Percentiles rank a stretch among this genome's conserved stretches.
These are phyloP conservation scores for Aspergillus alliaceus DNA, from an alignment of 2,329 filamentous ascomycete species.

Conservation along the genomic window DNA sequence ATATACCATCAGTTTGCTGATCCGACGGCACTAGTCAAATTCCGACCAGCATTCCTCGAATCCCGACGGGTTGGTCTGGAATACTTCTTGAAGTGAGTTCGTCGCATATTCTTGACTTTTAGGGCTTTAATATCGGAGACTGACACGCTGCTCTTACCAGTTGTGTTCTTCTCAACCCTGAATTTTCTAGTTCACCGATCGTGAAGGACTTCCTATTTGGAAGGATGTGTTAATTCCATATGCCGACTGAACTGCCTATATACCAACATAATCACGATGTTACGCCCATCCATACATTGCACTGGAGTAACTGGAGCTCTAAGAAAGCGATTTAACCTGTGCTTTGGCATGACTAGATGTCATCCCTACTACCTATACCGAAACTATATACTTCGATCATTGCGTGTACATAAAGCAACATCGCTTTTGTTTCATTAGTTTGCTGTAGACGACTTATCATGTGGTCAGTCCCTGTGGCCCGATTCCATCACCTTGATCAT, in stretches of 20 bases:
- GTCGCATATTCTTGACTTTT: neutral
- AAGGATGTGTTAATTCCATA: conserved; percentile 24
- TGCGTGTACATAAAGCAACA: neutral
- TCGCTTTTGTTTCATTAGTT: neutral
- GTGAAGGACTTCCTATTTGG: conserved; percentile 85
- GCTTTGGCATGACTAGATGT: neutral
- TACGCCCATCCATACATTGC: conserved; percentile 2
- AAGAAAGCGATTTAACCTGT: neutral
- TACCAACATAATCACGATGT: conserved; percentile 4
- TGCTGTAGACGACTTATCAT: neutral
- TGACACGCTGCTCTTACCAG: conserved; percentile 44
- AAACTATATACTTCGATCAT: neutral
- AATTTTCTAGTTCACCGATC: conserved; percentile 88
- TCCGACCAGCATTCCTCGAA: conserved; percentile 82
- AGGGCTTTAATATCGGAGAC: neutral
- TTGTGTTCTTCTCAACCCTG: conserved; percentile 87
- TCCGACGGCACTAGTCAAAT: conserved; percentile 53
- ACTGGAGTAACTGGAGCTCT: neutral
- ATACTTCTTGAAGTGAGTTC: conserved; percentile 86
- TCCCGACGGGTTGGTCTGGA: conserved; percentile 77
- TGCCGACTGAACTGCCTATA: neutral
- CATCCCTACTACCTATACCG: neutral
- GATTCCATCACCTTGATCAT: neutral
- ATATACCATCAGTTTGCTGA: conserved; percentile 1
- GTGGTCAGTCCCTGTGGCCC: neutral